Conservation (phyloP, 1,139 yeast species). For the Entelexis paramagnoliae region DNA sequence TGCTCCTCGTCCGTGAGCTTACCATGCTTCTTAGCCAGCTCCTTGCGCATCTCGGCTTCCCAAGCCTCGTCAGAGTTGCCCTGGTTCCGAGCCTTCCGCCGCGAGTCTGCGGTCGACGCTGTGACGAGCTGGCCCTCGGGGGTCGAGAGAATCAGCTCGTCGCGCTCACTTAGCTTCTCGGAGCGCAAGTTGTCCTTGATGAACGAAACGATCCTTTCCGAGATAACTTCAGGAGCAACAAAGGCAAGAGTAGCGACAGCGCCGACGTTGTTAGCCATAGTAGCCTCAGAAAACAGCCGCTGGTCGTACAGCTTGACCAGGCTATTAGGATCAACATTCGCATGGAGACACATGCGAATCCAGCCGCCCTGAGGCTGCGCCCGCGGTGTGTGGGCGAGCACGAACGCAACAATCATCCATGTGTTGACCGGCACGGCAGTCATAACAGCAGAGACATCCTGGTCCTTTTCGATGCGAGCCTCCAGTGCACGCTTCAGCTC, state of each 20-base stretch:
- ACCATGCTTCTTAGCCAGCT: conserved; percentile 48
- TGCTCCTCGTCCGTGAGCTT: conserved; percentile 73
- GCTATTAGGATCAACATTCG: conserved; percentile 54
- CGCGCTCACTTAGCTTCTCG: conserved; percentile 34
- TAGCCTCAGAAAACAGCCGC: conserved; percentile 32
- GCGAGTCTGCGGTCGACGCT: conserved; percentile 46
- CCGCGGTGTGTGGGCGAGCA: conserved; percentile 45
- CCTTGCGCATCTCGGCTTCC: conserved; percentile 77
- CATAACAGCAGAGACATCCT: conserved; percentile 22
- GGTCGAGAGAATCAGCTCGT: conserved; percentile 55
- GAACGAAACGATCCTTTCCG: conserved; percentile 41
- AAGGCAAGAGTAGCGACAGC: conserved; percentile 59
- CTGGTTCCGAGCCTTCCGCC: conserved; percentile 41
- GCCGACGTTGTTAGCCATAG: conserved; percentile 6
- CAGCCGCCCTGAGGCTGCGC: conserved; percentile 45
- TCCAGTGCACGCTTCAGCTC: not conserved
- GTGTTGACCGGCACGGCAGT: conserved; percentile 33
- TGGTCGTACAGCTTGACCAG: conserved; percentile 40
- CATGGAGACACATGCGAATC: conserved; percentile 64
- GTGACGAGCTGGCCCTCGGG: conserved; percentile 56
- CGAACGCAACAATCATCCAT: conserved; percentile 40
- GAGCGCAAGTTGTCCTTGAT: conserved; percentile 29
- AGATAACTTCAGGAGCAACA: conserved; percentile 52
- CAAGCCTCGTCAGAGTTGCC: conserved; percentile 81
- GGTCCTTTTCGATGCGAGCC: conserved; percentile 21